These are phyloP conservation scores for Naematelia encephala DNA, from an alignment of 768 basidiomycete genomes.

Conservation along the genomic window DNA sequence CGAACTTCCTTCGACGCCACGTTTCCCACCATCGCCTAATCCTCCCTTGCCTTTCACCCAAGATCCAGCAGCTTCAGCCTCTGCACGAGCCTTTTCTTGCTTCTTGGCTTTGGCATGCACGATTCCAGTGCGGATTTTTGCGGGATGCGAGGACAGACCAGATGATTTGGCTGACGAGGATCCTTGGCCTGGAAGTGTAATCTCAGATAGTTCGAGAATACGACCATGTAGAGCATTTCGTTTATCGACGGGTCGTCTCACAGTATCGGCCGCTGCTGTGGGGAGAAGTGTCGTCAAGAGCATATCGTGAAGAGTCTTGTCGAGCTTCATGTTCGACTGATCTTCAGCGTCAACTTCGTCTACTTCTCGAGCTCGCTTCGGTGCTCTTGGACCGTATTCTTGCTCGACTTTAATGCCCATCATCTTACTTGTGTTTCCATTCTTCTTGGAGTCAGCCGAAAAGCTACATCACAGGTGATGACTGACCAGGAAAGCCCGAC, in stretches of 20 bases:
- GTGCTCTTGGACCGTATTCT: constrained; percentile 11
- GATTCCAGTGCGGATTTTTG: constrained; percentile 46
- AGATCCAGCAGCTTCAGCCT: constrained; percentile 39
- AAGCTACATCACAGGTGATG: background rate
- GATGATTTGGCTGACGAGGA: constrained; percentile 13
- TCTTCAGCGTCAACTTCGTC: constrained; percentile 34
- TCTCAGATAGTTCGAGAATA: constrained; percentile 39
- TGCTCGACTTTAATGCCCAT: constrained; percentile 31
- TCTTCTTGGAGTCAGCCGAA: background rate
- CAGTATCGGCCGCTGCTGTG: constrained; percentile 14
- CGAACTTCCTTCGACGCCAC: constrained; percentile 13
- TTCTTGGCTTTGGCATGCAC: constrained; percentile 33
- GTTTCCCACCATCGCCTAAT: constrained; percentile 19
- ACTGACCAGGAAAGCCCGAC: constrained; percentile 50
- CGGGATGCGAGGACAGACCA: constrained; percentile 33
- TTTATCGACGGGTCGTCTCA: constrained; percentile 43
- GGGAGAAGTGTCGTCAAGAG: constrained; percentile 46
- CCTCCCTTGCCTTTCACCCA: constrained; percentile 38
- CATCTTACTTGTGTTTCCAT: constrained; percentile 31
- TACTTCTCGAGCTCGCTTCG: constrained; percentile 17
- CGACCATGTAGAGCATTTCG: constrained; percentile 37
- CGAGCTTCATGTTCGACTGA: constrained; percentile 45
- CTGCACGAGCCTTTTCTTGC: constrained; percentile 25
- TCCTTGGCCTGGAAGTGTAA: constrained; percentile 42
- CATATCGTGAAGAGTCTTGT: constrained; percentile 49